phyloP scores from a whole-genome alignment of 129 eudicot genomes.

The Chrysanthemum seticuspe region DNA sequence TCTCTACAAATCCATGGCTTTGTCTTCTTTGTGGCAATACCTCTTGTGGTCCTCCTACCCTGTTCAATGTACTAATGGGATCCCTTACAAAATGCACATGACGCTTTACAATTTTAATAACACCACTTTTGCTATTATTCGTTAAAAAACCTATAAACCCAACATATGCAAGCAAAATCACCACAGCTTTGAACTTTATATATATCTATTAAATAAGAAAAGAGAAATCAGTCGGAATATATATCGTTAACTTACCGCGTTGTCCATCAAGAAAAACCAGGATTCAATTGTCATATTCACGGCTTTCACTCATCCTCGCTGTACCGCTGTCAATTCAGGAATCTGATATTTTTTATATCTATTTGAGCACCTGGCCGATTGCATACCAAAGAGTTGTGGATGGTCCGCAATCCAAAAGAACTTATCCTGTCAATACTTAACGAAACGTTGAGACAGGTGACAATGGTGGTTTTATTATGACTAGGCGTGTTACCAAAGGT shows the following conservation, averaged over 20 bases:
- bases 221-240: no score
- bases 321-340: neutral
- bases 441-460: no score
- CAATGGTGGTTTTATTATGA: no score
- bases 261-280: neutral
- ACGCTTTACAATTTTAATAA: no score
- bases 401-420: no score
- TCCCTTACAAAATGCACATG: neutral
- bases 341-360: no score
- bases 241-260: neutral
- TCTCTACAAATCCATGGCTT: no score
- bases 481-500: no score
- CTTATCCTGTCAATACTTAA: no score
- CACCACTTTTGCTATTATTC: neutral
- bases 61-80: neutral
- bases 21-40: neutral
- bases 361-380: no score
- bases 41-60: neutral
- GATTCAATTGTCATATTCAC: neutral
- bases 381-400: no score
- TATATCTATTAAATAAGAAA: neutral
- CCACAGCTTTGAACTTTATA: neutral
- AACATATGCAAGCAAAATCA: neutral
- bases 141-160: neutral
- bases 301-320: neutral